Conservation (phyloP, 2,329 filamentous ascomycete species). For the Beauveria pseudobassiana region DNA sequence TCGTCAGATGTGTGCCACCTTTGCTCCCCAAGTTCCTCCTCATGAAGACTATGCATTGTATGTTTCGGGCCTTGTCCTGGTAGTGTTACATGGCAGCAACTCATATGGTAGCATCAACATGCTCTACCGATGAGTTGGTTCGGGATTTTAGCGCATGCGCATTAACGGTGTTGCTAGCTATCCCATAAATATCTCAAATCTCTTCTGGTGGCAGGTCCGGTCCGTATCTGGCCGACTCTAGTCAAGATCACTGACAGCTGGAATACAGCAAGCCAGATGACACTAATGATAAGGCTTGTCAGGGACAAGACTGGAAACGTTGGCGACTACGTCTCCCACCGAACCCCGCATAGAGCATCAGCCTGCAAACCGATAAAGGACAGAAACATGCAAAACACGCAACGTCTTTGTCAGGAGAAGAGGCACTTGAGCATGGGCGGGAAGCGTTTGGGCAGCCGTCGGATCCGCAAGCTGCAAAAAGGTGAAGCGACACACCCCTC, state of each 20-base stretch:
- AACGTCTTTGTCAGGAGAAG: background rate
- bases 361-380: background rate
- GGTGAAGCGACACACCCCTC: background rate
- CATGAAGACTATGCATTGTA: background rate
- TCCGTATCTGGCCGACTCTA: background rate
- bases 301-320: background rate
- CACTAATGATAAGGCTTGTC: conserved; percentile 6
- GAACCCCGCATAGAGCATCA: background rate
- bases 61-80: background rate
- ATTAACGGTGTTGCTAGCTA: background rate
- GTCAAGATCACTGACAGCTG: conserved; percentile 6
- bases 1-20: background rate
- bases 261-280: background rate
- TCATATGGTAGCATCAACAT: background rate
- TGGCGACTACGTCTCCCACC: background rate
- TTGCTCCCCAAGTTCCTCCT: background rate
- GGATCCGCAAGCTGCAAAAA: background rate
- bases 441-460: conserved; percentile 2
- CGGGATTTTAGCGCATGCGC: background rate
- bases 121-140: background rate
- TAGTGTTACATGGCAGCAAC: background rate
- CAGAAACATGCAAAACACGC: background rate
- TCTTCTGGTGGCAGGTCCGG: background rate
- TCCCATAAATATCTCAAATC: background rate
- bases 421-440: background rate